Evolutionary conservation across 192 early-diverging fungal species (phyloP).

Genomic region (Podila horticola): DNA sequence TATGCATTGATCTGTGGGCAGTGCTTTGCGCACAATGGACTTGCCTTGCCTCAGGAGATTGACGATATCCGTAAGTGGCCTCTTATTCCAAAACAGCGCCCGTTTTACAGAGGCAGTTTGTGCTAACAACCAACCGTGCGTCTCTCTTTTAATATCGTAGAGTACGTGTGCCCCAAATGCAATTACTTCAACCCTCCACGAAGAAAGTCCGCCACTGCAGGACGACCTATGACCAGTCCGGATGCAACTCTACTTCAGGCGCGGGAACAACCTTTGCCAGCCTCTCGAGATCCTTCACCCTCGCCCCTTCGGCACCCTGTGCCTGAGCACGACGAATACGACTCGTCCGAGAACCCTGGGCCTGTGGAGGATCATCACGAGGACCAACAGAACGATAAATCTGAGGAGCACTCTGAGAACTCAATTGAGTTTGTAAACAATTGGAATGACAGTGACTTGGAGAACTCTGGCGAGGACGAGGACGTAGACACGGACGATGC

Average conservation of each 20-base stretch:
- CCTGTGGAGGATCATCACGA: background rate
- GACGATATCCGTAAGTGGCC: constrained; percentile 69
- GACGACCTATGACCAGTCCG: constrained; percentile 6
- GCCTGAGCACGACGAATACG: constrained; percentile 2
- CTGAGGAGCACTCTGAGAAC: constrained; percentile 21
- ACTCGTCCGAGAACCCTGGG: background rate
- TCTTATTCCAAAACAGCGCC: background rate
- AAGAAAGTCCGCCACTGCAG: constrained; percentile 16
- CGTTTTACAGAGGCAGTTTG: background rate
- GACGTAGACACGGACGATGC: constrained; percentile 13
- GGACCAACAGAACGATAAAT: constrained; percentile 4
- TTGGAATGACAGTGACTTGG: constrained; percentile 48
- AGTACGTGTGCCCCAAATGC: constrained; percentile 68
- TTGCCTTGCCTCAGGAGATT: constrained; percentile 85
- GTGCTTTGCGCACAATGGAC: constrained; percentile 94
- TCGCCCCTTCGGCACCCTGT: constrained; percentile 21
- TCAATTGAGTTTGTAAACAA: constrained; percentile 46
- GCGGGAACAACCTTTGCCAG: constrained; percentile 22
- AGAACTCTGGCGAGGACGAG: constrained; percentile 9
- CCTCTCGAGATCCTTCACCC: constrained; percentile 43
- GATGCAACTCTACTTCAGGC: constrained; percentile 41
- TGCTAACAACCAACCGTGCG: background rate
- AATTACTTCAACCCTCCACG: constrained; percentile 66
- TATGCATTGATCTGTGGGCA: constrained; percentile 94
- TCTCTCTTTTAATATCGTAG: constrained; percentile 20